phyloP scores from a whole-genome alignment of 441 rosid species.

The Capsella rubella region DNA sequence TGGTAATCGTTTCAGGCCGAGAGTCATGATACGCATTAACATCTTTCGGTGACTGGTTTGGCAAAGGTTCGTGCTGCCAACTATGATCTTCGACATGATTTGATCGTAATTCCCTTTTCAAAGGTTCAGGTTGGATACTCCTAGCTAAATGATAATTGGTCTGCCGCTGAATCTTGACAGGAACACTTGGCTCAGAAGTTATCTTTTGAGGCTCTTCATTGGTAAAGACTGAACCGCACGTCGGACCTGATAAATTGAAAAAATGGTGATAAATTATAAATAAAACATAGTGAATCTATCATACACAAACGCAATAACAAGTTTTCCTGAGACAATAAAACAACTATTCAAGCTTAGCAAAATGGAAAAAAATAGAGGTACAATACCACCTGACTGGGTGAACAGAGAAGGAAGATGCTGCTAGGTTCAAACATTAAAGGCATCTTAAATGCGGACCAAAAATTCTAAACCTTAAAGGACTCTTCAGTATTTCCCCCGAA shows the following conservation, averaged over 20 bases:
- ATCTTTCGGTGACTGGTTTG: constrained; percentile 55
- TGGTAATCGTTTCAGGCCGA: constrained; percentile 46
- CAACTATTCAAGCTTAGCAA: constrained; percentile 22
- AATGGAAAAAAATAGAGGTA: constrained; percentile 8
- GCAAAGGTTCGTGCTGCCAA: constrained; percentile 44
- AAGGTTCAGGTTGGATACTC: constrained; percentile 35
- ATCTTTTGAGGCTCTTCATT: constrained; percentile 56
- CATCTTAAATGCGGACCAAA: constrained; percentile 28
- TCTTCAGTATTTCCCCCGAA: constrained; percentile 13
- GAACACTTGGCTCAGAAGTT: constrained; percentile 45
- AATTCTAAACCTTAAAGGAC: constrained; percentile 15
- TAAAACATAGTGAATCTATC: constrained; percentile 45
- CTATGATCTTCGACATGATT: constrained; percentile 37
- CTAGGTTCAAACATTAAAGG: constrained; percentile 32
- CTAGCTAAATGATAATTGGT: constrained; percentile 33
- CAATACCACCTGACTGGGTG: constrained; percentile 26
- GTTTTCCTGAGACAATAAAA: constrained; percentile 14
- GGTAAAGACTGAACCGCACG: constrained; percentile 57
- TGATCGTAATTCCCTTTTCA: constrained; percentile 41
- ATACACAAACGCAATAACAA: constrained; percentile 22
- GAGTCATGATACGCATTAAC: constrained; percentile 49
- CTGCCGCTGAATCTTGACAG: constrained; percentile 38
- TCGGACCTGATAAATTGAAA: constrained; percentile 78
- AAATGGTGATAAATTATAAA: constrained; percentile 71
- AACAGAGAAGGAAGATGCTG: constrained; percentile 37